Conservation (phyloP, 2,329 filamentous ascomycete genomes). For the Eurotiales sp. region DNA sequence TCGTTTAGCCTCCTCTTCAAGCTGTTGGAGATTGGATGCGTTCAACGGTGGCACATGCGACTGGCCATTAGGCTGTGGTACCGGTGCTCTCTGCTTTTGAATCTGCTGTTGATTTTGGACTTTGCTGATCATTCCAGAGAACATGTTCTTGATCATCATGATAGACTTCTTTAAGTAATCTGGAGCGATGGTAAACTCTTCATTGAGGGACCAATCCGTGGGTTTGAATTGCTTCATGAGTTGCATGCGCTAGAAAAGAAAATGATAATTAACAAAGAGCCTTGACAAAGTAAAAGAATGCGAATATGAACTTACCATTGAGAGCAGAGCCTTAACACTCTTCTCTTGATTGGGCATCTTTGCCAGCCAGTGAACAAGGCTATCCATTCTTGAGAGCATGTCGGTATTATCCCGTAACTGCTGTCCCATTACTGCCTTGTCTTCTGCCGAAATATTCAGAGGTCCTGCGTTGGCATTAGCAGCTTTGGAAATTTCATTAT, state of each 20-base stretch:
- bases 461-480: constrained; percentile 27
- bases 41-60: constrained; percentile 35
- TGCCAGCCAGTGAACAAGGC: constrained; percentile 37
- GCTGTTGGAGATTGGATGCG: constrained; percentile 44
- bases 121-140: constrained; percentile 35
- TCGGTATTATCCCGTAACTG: constrained; percentile 38
- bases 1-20: constrained; percentile 43
- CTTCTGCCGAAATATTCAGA: constrained; percentile 34
- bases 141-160: constrained; percentile 39
- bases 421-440: constrained; percentile 37
- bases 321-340: constrained; percentile 32
- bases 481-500: constrained; percentile 34
- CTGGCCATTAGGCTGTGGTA: constrained; percentile 21
- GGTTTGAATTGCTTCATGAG: constrained; percentile 46
- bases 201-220: constrained; percentile 39
- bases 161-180: constrained; percentile 37
- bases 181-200: constrained; percentile 42
- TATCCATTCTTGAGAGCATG: constrained; percentile 42
- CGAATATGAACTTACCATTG: constrained; percentile 29
- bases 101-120: constrained; percentile 28
- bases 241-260: constrained; percentile 34
- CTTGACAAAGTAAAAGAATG: background rate
- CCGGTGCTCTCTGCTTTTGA: constrained; percentile 17
- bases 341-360: constrained; percentile 40
- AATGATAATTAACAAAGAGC: background rate